Percentiles rank a stretch among this genome's conserved stretches.
Conservation (phyloP, 345 rosid species). For the Geranium brycei region DNA sequence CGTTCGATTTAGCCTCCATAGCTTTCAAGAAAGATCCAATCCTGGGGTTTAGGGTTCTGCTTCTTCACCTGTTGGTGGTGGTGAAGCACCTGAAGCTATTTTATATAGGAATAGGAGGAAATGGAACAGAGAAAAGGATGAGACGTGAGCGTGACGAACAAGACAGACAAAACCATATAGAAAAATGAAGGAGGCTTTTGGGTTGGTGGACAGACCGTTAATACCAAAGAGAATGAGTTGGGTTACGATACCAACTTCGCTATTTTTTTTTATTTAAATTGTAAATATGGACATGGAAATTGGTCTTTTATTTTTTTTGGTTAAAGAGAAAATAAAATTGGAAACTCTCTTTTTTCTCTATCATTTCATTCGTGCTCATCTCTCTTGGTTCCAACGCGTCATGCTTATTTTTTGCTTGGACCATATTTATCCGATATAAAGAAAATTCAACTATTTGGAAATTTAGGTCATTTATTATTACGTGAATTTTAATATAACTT, state of each 20-base stretch:
- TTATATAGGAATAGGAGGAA: too few species aligned
- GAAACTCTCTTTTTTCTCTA: too few species aligned
- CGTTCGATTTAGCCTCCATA: conserved; percentile 25
- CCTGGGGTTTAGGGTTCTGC: conserved; percentile 4
- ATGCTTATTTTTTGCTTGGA: background rate
- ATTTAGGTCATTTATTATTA: too few species aligned
- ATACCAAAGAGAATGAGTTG: background rate
- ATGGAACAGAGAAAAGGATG: too few species aligned
- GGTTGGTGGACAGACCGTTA: background rate
- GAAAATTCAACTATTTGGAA: too few species aligned
- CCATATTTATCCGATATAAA: background rate
- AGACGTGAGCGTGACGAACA: background rate
- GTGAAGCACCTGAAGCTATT: background rate
- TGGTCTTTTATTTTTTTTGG: too few species aligned
- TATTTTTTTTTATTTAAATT: too few species aligned
- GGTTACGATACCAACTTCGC: background rate
- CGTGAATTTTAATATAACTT: too few species aligned
- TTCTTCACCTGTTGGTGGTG: background rate
- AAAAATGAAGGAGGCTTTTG: background rate
- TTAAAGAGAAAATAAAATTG: too few species aligned
- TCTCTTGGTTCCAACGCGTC: background rate
- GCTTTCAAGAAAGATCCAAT: background rate
- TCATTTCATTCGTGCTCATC: background rate
- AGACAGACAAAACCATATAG: background rate
- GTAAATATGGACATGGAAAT: background rate